A percentile compares a stretch with the other conserved stretches of the same genome.
Conservation (phyloP, 805 yeast genomes). For the Martiniozyma abietophila region DNA sequence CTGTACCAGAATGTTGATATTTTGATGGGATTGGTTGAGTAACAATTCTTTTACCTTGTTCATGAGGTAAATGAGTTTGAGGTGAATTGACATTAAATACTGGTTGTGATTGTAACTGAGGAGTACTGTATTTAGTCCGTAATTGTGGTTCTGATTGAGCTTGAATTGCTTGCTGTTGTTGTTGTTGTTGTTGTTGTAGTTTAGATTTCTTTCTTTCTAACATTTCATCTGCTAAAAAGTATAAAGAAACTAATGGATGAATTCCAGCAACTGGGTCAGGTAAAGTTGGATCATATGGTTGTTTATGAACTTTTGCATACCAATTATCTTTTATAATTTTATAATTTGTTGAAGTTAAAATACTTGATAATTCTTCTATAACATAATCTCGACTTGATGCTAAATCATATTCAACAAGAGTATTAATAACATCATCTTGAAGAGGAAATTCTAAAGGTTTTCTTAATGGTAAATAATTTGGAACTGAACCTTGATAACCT, state of each 20-base stretch:
- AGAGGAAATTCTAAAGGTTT: constrained; percentile 65
- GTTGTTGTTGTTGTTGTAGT: constrained; percentile 30
- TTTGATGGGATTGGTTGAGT: constrained; percentile 21
- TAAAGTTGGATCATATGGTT: constrained; percentile 21
- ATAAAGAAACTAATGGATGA: constrained; percentile 84
- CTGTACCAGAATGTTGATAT: constrained; percentile 11
- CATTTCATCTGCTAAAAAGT: constrained; percentile 82
- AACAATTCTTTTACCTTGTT: constrained; percentile 15
- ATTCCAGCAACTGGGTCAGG: constrained; percentile 80
- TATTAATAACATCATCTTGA: constrained; percentile 55
- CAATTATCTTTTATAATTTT: constrained; percentile 52
- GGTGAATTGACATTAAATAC: constrained; percentile 11
- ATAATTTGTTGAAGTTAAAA: constrained; percentile 61
- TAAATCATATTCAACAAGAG: constrained; percentile 71
- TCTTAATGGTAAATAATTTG: constrained; percentile 68
- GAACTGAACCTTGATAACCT: constrained; percentile 70
- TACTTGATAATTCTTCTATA: constrained; percentile 41
- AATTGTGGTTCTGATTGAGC: background rate
- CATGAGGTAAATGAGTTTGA: constrained; percentile 12
- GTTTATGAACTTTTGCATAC: constrained; percentile 34
- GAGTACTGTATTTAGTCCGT: constrained; percentile 5
- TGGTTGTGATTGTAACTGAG: constrained; percentile 10
- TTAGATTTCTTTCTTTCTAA: constrained; percentile 57
- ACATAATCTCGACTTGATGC: constrained; percentile 53
- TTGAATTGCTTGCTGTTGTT: constrained; percentile 4